These are phyloP conservation scores for Phytophthora syringae DNA, from an alignment of 352 stramenopile genomes.

Conservation along the genomic window DNA sequence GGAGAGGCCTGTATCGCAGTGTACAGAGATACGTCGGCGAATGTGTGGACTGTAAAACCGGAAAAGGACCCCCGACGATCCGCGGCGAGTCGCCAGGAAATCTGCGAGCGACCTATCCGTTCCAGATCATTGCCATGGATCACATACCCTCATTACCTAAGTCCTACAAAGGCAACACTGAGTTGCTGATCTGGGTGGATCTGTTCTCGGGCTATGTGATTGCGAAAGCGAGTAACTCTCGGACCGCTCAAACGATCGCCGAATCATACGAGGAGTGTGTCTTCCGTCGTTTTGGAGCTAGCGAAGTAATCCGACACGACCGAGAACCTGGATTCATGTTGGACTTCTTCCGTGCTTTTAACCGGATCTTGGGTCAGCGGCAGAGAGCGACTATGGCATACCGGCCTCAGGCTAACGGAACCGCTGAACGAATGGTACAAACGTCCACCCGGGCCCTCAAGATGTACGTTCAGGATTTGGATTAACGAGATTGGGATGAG, in stretches of 20 bases:
- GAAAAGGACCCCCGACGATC: neutral
- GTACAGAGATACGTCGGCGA: neutral
- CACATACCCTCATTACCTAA: neutral
- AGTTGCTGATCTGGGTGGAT: neutral
- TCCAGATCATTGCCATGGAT: neutral
- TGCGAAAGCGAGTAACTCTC: neutral
- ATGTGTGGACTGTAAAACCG: neutral
- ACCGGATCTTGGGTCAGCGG: neutral
- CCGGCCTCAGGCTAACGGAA: neutral
- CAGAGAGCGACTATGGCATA: neutral
- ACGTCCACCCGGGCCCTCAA: neutral
- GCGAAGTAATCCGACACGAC: neutral
- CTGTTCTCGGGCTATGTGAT: neutral
- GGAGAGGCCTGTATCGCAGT: neutral
- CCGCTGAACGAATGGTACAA: neutral
- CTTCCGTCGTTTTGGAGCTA: neutral
- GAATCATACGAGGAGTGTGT: neutral
- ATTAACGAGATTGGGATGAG: neutral
- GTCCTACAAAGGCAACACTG: neutral
- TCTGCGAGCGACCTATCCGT: neutral
- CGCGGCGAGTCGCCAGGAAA: neutral
- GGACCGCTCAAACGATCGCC: neutral
- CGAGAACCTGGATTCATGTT: neutral
- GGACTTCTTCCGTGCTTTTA: neutral
- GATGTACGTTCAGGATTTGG: neutral